phyloP scores from a whole-genome alignment of 805 yeast genomes.

The Saturnispora halmiae region DNA sequence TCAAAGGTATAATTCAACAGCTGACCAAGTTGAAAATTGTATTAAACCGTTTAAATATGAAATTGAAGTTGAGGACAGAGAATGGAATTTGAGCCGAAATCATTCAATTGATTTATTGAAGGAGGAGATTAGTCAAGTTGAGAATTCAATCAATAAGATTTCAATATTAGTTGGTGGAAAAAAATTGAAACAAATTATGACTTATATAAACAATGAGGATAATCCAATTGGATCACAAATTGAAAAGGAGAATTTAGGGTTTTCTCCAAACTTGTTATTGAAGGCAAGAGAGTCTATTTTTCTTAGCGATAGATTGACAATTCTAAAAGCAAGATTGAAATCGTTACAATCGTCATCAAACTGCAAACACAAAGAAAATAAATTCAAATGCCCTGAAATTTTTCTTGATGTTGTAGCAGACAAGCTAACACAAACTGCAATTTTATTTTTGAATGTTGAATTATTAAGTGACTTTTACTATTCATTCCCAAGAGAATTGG shows the following conservation, averaged over 20 bases:
- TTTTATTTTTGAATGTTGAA: constrained; percentile 87
- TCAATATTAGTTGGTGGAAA: constrained; percentile 72
- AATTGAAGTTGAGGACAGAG: constrained; percentile 91
- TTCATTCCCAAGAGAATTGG: constrained; percentile 91
- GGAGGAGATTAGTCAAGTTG: constrained; percentile 83
- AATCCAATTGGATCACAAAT: constrained; percentile 29
- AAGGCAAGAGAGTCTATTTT: constrained; percentile 82
- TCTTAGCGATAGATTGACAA: constrained; percentile 59
- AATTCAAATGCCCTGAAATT: constrained; percentile 89
- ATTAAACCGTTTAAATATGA: constrained; percentile 97
- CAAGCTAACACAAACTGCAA: constrained; percentile 87
- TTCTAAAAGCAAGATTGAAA: constrained; percentile 66
- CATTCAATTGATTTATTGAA: constrained; percentile 64
- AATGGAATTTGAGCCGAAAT: constrained; percentile 77
- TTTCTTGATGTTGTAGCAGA: constrained; percentile 88
- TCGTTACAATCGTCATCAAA: constrained; percentile 52
- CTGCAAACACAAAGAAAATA: constrained; percentile 72
- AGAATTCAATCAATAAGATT: constrained; percentile 47
- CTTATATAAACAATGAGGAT: constrained; percentile 49
- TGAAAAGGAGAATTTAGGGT: constrained; percentile 71
- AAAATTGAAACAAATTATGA: constrained; percentile 74
- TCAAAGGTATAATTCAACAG: constrained; percentile 76
- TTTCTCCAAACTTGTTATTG: constrained; percentile 62
- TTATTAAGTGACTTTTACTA: constrained; percentile 89
- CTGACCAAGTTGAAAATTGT: constrained; percentile 97